Evolutionary conservation across 768 basidiomycete species (phyloP), one percentile per base, ranked within the genome.

Genomic region (Pholiota molesta): DNA sequence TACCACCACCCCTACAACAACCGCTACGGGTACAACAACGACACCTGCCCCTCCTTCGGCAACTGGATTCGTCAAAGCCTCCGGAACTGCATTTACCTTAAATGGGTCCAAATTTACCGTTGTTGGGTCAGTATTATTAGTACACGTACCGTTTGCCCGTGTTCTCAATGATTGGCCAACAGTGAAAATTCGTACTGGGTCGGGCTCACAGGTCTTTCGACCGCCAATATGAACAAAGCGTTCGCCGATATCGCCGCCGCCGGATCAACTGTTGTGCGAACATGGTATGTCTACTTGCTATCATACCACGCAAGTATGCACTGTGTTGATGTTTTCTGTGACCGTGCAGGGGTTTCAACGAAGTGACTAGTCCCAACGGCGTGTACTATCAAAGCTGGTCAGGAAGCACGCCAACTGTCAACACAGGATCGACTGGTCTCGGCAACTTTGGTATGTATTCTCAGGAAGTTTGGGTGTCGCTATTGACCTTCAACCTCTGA

Each of bases 101-200:
- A 77, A 84, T 65, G 86, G 83, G 3, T 62, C 72, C 26, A 75
- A 73, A 28, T 87, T 77, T 66, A 84, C 81, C 19, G 79, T 83
- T 5, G 83, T 83, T 59, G 86, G 85, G 84, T 86, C 47, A 28
- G 81, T 66, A 68, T 71, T 11, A 42, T 1, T 28, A 9, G 10
- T 13, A 16, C 35, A 13, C 7, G 11, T 37, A 51, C 3, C 31
- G 31, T 9, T 11, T 3, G 6, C 14, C 42, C 28, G 26, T 42
- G 10, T 23, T 21, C 29, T n/a, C n/a, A 35, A 23, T 16, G 10
- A 37, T 37, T 9, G 14, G 21, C 7, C 19, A 10, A 40, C 19
- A 76, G 84, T 7, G 71, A 78, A 10, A 86, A 87, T 69, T 80
- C 84, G 1, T 86, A 87, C 72, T 87, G 85, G 86, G 79, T 85